Percentiles rank a stretch among this genome's conserved stretches.
Evolutionary conservation across 257 asterid species (phyloP).

Genomic region (Galeopsis tetrahit): DNA sequence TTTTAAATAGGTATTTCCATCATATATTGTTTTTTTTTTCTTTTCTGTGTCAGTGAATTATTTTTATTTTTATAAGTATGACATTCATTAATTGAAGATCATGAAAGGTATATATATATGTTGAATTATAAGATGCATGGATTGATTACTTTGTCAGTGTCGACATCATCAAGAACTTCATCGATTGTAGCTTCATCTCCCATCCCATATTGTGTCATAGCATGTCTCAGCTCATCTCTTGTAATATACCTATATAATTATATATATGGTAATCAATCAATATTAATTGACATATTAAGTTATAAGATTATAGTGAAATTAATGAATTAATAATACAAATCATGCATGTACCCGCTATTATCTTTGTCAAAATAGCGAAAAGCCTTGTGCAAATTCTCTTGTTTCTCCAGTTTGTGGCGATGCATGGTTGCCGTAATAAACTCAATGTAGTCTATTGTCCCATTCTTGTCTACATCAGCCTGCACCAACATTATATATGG

Average conservation of each 20-base stretch:
- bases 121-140: too few species aligned
- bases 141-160: constrained; percentile 63
- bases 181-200: constrained; percentile 91
- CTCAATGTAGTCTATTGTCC: constrained; percentile 83
- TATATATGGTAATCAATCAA: neutral
- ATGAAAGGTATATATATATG: too few species aligned
- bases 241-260: constrained; percentile 62
- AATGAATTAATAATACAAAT: constrained; percentile 21
- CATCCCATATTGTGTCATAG: constrained; percentile 84
- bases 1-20: too few species aligned
- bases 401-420: constrained; percentile 82
- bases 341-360: constrained; percentile 55
- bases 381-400: constrained; percentile 75
- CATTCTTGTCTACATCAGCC: constrained; percentile 81
- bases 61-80: too few species aligned
- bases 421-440: constrained; percentile 94
- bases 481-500: too few species aligned
- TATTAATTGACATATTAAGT: too few species aligned
- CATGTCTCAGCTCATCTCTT: constrained; percentile 87
- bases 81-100: too few species aligned
- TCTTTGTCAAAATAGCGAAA: constrained; percentile 83
- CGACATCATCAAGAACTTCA: constrained; percentile 87
- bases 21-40: too few species aligned
- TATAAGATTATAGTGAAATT: too few species aligned
- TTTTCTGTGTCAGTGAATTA: too few species aligned